phyloP scores from a whole-genome alignment of 768 basidiomycete genomes.

The Coprinellus micaceus region DNA sequence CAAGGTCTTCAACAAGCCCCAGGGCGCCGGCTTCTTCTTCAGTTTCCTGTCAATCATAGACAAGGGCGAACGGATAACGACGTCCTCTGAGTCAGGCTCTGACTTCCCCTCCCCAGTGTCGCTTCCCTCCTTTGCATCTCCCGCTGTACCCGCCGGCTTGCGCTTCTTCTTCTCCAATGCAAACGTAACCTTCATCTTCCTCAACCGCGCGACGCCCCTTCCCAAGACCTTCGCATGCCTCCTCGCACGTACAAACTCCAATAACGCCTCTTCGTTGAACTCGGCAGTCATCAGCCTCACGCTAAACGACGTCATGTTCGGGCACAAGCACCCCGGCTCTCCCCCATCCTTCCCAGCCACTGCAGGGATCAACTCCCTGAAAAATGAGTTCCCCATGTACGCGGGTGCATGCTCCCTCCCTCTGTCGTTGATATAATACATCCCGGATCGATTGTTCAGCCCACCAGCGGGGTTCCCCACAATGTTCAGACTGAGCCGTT shows the following conservation, averaged over 20 bases:
- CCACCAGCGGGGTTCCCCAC: neutral
- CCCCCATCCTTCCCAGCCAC: neutral
- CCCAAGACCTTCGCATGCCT: neutral
- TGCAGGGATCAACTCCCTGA: neutral
- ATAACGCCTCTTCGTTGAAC: neutral
- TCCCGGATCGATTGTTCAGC: neutral
- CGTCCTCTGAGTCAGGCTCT: neutral
- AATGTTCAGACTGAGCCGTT: neutral
- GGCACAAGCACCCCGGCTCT: neutral
- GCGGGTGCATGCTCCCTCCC: neutral
- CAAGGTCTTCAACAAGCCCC: neutral
- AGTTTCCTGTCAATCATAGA: neutral
- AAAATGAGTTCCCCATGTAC: neutral
- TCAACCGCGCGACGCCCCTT: neutral
- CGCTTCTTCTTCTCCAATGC: neutral
- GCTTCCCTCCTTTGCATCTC: too few relatives aligned
- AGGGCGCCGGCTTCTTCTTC: neutral
- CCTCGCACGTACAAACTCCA: conserved; percentile 1
- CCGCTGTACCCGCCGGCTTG: neutral
- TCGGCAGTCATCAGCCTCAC: neutral
- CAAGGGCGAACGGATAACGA: neutral
- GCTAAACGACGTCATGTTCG: neutral
- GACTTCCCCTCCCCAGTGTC: neutral
- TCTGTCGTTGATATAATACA: neutral
- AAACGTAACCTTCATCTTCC: neutral